phyloP scores from a whole-genome alignment of 495 filamentous ascomycete genomes.

The Penicillium paxilli region DNA sequence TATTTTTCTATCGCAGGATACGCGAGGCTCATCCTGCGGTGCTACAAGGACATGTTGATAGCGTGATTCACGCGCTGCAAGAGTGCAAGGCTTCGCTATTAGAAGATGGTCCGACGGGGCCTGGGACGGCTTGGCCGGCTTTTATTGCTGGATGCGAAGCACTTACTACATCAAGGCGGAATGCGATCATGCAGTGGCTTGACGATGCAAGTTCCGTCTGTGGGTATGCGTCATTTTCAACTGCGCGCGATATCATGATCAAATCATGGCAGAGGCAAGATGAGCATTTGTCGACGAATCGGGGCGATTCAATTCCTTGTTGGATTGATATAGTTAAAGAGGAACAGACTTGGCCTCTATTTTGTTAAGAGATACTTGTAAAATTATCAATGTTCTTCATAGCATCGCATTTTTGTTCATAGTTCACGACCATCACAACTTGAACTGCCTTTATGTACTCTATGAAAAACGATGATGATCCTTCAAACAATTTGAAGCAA shows the following conservation, averaged over 20 bases:
- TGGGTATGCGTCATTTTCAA: conserved; percentile 23
- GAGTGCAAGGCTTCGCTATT: conserved; percentile 21
- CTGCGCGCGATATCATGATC: conserved; percentile 26
- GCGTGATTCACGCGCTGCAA: conserved; percentile 25
- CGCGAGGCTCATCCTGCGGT: conserved; percentile 31
- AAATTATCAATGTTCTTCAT: no score
- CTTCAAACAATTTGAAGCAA: no score
- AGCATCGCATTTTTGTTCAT: no score
- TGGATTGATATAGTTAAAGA: conserved; percentile 30
- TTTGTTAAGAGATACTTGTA: no score
- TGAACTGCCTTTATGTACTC: neutral
- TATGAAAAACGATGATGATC: no score
- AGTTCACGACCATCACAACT: no score
- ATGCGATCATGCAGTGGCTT: conserved; percentile 21
- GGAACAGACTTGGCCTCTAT: conserved; percentile 31
- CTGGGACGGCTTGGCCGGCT: conserved; percentile 33
- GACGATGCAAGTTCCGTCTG: conserved; percentile 24
- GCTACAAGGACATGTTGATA: conserved; percentile 33
- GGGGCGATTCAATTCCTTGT: conserved; percentile 26
- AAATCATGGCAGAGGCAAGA: conserved; percentile 33
- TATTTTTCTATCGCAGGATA: conserved; percentile 36
- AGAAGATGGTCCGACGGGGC: conserved; percentile 17
- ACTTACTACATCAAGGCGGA: conserved; percentile 17
- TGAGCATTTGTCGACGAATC: conserved; percentile 21
- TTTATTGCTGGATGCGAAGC: conserved; percentile 40